phyloP scores from a whole-genome alignment of 257 asterid species.

The Nicotiana attenuata region DNA sequence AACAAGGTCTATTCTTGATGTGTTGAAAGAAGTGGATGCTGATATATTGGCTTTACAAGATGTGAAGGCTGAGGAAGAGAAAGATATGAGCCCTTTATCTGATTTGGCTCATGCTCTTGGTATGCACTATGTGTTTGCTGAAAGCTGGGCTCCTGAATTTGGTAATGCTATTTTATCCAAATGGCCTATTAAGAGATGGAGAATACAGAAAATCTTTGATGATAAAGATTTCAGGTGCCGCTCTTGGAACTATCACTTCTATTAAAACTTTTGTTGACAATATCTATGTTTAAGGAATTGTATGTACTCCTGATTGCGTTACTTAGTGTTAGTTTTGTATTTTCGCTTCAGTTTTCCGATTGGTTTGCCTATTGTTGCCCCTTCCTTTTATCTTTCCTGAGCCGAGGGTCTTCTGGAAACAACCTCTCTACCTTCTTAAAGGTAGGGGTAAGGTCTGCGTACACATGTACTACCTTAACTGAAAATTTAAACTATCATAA shows the following conservation, averaged over 20 bases:
- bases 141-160: conserved; percentile 98
- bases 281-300: background rate
- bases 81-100: conserved; percentile 75
- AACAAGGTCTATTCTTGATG: conserved; percentile 46
- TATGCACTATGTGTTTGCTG: conserved; percentile 85
- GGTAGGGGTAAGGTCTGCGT: too few relatives aligned
- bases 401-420: too few relatives aligned
- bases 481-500: background rate
- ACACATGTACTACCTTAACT: background rate
- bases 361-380: too few relatives aligned
- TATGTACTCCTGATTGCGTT: background rate
- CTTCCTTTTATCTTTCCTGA: too few relatives aligned
- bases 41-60: conserved; percentile 84
- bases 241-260: background rate
- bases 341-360: too few relatives aligned
- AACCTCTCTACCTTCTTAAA: too few relatives aligned
- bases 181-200: conserved; percentile 90
- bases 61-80: conserved; percentile 90
- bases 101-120: conserved; percentile 79
- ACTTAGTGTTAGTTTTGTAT: too few relatives aligned
- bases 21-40: conserved; percentile 77
- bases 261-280: background rate
- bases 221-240: conserved; percentile 80
- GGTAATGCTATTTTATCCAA: conserved; percentile 85
- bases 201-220: conserved; percentile 62